Evolutionary conservation across 2,329 filamentous ascomycete genomes (phyloP), one percentile per base, ranked within the genome.

Genomic region (Didymella keratinophila): DNA sequence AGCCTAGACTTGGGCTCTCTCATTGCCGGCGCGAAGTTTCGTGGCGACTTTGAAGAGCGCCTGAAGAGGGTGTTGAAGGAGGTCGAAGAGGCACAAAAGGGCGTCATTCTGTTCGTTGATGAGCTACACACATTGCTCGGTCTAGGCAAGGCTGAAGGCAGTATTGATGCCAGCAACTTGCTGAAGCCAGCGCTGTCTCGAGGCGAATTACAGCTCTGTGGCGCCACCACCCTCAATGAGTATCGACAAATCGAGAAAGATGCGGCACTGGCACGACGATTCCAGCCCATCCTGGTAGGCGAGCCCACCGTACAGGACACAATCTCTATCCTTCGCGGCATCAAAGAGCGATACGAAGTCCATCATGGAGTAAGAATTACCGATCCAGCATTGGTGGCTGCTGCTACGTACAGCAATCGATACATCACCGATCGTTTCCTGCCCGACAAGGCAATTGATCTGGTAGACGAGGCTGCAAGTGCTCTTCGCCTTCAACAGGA

Each of bases 321-420:
- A 0, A 93, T 99, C 61, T 97, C 92, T 49, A 98, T 99, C 56
- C 82, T 99, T 0, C 88, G 95, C 71, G 95, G 94, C 47, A 97
- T 99, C 81, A 98, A 98, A 74, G 93, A 98, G 72, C 92, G 93
- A 66, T 99, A 99, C 71, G 95, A 98, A 76, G 92, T 98, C 0
- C 95, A 98, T 66, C 95, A 99, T 71, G 94, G 95, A 78, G 94
- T 98, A 0, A 86, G 93, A 52, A 98, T 99, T 65, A 96, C 92
- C 0, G 95, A 98, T 70, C 89, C 90, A 2, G 93, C 95, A 7
- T 81, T 98, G 11, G 94, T 99, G 14, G 93, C 95, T 1, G 94
- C 95, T 2, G 93, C 94, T 2, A 91, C 92, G 0, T 91, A 96
- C 73, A 95, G 91, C 62, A 98, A 98, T 71, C 90, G 95, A 50